These are phyloP conservation scores for Cryptomeria japonica DNA, from an alignment of 75 land plant genomes.

Conservation along the genomic window DNA sequence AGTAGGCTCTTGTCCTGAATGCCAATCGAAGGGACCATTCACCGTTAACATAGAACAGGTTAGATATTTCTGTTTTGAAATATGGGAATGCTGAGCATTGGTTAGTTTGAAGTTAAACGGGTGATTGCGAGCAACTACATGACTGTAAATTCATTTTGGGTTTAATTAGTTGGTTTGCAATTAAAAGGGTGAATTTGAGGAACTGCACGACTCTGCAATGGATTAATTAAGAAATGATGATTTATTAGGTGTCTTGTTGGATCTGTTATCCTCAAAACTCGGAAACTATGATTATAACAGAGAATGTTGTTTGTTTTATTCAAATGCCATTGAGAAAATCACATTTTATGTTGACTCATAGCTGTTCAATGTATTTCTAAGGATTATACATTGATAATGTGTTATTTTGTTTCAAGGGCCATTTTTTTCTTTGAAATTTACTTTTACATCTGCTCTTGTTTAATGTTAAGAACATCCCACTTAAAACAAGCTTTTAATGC, in stretches of 20 bases:
- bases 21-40: slow-evolving; percentile 98
- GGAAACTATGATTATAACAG: no score
- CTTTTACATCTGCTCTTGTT: no score
- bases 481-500: no score
- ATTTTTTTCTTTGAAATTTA: no score
- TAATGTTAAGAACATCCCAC: no score
- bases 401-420: background rate
- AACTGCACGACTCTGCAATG: background rate
- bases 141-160: background rate
- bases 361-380: no score
- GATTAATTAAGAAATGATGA: background rate
- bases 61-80: background rate
- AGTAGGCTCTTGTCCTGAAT: slow-evolving; percentile 98
- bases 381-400: background rate
- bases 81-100: background rate
- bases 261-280: no score
- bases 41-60: slow-evolving; percentile 96
- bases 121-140: background rate
- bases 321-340: no score
- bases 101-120: background rate
- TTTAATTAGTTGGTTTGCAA: background rate
- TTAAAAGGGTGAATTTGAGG: background rate
- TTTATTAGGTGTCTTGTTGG: no score
- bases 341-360: no score
- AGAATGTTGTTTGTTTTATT: no score